Percentiles rank a stretch among this genome's conserved stretches.
Conservation (phyloP, 2,329 filamentous ascomycete genomes). For the Alternaria conjuncta region DNA sequence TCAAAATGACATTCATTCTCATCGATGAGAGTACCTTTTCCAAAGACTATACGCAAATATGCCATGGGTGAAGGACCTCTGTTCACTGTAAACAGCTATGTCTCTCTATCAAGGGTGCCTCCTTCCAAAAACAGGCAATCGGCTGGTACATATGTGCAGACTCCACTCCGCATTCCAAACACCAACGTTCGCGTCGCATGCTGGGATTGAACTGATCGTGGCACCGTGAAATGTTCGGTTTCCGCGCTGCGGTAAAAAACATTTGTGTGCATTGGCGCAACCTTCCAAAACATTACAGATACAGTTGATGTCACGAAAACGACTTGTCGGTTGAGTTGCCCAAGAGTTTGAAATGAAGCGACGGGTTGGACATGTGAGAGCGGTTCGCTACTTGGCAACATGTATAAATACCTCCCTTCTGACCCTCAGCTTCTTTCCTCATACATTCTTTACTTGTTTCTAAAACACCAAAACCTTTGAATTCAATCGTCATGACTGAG, state of each 20-base stretch:
- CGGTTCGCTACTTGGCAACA: not conserved
- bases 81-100: not conserved
- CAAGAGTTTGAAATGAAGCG: not conserved
- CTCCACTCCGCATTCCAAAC: not conserved
- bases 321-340: not conserved
- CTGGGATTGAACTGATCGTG: not conserved
- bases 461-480: too few relatives aligned
- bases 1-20: not conserved
- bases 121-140: too few relatives aligned
- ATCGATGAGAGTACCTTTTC: too few relatives aligned
- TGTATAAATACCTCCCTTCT: not conserved
- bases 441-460: not conserved
- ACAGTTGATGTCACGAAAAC: not conserved
- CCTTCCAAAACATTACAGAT: rapidly evolving
- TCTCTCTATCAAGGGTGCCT: too few relatives aligned
- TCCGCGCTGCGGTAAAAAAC: not conserved
- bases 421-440: not conserved
- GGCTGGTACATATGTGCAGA: too few relatives aligned
- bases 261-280: not conserved
- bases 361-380: not conserved
- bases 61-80: not conserved
- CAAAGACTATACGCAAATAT: rapidly evolving
- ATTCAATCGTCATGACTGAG: too few relatives aligned
- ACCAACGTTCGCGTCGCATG: not conserved
- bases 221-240: not conserved